Base-by-base conservation (phyloP, 164 flowering plant species). In the Magnolia changhungtana region DNA sequence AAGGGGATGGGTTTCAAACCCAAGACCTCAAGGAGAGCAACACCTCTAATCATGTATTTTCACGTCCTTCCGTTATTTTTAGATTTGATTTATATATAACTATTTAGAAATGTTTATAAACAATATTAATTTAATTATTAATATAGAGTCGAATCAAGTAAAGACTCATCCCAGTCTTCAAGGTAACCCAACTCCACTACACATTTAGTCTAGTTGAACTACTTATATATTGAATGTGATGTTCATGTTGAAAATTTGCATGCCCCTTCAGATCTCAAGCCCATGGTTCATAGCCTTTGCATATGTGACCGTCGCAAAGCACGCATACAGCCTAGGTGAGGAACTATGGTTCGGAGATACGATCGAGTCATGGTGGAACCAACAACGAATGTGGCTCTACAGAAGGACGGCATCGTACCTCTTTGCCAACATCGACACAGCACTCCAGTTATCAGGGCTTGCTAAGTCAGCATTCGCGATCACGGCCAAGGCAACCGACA, bases 361-460 rank as follows among this genome's bases (percentile, higher is more conserved):
- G 50, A 8, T 82, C 69, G 65, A 68, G n/a, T 90, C 88, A 1
- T 92, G 93, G 93, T 90, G 92, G 93, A 85, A 91, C 69, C 92
- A 86, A 1, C 90, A 87, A 50, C 81, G 95, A 21, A 87, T 90
- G 16, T 90, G 95, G 97, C 85, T 93, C 24, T 88, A 81, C 78
- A 90, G 82, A 77, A 84, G 96, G 75, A 82, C 85, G 72, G 81
- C 78, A 45, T 87, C 94, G 7, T 93, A 83, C 76, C 74, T 89
- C 29, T 89, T 90, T 31, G 91, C 86, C 45, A 49, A 81, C 69
- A 24, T 85, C 0, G 97, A 93, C 69, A 80, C 87, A 66, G 71
- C 84, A 11, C 51, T 86, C 27, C 84, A 80, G 66, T 50, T 79
- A 19, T 21, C 83, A 0, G 95, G 95, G 4, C 74, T 83, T 51